These are phyloP conservation scores for Misopates orontium DNA, from an alignment of 257 asterid species.

Conservation along the genomic window DNA sequence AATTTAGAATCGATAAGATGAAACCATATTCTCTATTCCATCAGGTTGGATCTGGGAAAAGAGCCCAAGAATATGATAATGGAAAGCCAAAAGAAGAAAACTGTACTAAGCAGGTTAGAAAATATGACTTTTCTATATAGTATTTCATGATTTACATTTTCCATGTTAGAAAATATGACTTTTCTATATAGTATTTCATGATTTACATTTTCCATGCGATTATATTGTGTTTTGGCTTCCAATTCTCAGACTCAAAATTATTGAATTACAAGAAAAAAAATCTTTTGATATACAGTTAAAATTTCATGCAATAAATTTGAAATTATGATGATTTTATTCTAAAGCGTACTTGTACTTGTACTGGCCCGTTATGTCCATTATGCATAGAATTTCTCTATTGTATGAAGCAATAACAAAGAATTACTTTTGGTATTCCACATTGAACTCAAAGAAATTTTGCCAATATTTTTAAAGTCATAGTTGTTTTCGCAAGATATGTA, in stretches of 20 bases:
- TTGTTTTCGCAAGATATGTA: not conserved
- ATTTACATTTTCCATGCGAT: too few species aligned
- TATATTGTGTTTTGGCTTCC: not conserved
- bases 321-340: too few species aligned
- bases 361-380: too few species aligned
- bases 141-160: not conserved
- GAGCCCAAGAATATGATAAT: conserved; percentile 28
- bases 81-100: conserved; percentile 34
- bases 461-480: not conserved
- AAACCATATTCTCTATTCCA: not conserved
- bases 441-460: not conserved
- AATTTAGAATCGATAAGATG: not conserved
- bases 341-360: too few species aligned
- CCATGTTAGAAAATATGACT: not conserved
- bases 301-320: conserved; percentile 13
- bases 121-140: not conserved
- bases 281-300: not conserved
- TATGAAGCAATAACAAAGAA: not conserved
- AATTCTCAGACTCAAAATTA: not conserved
- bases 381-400: too few species aligned
- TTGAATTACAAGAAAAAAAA: not conserved
- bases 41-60: conserved; percentile 43
- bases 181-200: not conserved
- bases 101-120: conserved; percentile 30
- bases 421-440: not conserved